These are phyloP conservation scores for Debaryomyces sp. DNA, from an alignment of 1,139 yeast species.

Conservation along the genomic window DNA sequence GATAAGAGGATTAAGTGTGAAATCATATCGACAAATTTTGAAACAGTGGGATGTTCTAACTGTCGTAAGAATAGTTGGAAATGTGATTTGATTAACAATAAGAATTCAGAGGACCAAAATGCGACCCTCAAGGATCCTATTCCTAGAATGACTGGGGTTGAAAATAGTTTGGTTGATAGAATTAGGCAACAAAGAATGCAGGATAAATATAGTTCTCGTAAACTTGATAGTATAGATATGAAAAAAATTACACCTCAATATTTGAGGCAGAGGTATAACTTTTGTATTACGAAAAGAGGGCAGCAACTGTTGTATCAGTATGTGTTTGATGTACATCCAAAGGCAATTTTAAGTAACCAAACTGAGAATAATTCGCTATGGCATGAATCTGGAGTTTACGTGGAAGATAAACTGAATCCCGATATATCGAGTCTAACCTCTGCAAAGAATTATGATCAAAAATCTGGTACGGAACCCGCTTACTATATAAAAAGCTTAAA, in stretches of 20 bases:
- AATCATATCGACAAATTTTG: constrained; percentile 38
- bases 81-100: constrained; percentile 15
- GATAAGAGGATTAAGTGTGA: constrained; percentile 42
- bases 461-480: constrained; percentile 8
- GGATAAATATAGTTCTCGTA: neutral
- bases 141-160: neutral
- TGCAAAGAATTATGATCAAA: too few species aligned
- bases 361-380: constrained; percentile 25
- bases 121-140: too few species aligned
- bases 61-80: constrained; percentile 23
- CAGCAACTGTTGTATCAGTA: constrained; percentile 24
- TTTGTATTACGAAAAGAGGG: constrained; percentile 25
- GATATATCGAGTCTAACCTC: neutral
- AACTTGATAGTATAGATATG: neutral
- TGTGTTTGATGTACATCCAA: constrained; percentile 31
- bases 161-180: too few species aligned
- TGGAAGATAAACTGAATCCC: constrained; percentile 12
- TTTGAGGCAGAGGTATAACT: constrained; percentile 26
- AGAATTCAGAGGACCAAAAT: neutral
- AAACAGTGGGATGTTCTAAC: constrained; percentile 37
- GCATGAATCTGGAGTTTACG: constrained; percentile 33
- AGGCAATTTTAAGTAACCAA: constrained; percentile 25
- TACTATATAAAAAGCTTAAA: constrained; percentile 18
- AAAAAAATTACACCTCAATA: constrained; percentile 22
- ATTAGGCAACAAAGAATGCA: neutral